Evolutionary conservation across 2,329 filamentous ascomycete genomes (phyloP), one percentile per base, ranked within the genome.

Genomic region (Didymella keratinophila): DNA sequence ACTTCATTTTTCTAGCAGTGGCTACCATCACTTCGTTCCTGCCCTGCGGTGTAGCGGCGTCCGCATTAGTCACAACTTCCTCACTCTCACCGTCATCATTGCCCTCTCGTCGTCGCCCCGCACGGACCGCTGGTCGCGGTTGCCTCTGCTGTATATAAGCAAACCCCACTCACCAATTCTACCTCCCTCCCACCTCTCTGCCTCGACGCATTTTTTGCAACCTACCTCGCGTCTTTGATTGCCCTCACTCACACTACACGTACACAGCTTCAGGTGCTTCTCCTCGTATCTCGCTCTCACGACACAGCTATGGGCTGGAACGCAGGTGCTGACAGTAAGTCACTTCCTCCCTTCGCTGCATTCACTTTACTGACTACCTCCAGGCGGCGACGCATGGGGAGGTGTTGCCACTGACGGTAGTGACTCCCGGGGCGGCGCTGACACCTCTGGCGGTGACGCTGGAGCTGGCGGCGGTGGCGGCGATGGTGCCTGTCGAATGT

Each of bases 401-500:
- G 47, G 56, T 46, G 56, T 56, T 14, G 52, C 51, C 18, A 39
- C 58, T 16, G 62, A 46, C 51, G 62, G 41, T n/a, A n/a, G n/a
- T 32, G 30, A 32, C 28, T 66, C 55, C 41, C 74, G 68, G 58
- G 67, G 62, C 28, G 65, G 32, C 18, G 67, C 11, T 39, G 62
- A 43, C 16, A 9, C 11, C 8, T 34, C 34, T 36, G 34, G n/a
- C 4, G 36, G n/a, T 37, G 36, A 11, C 44, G 61, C 52, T 47
- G 62, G 42, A 43, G 60, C 30, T 66, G 66, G 59, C 18, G 56
- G 61, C 41, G 72, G 69, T 28, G 71, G 70, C 32, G 76, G 74
- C 34, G 72, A 69, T 23, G 77, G 72, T 41, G 44, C 70, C 37
- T 82, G 80, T 62, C 78, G 77, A 64, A 73, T 74, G 79, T 81